Percentiles rank a stretch among this genome's conserved stretches.
phyloP scores from a whole-genome alignment of 1,139 yeast genomes.

The Yarrowia galli region DNA sequence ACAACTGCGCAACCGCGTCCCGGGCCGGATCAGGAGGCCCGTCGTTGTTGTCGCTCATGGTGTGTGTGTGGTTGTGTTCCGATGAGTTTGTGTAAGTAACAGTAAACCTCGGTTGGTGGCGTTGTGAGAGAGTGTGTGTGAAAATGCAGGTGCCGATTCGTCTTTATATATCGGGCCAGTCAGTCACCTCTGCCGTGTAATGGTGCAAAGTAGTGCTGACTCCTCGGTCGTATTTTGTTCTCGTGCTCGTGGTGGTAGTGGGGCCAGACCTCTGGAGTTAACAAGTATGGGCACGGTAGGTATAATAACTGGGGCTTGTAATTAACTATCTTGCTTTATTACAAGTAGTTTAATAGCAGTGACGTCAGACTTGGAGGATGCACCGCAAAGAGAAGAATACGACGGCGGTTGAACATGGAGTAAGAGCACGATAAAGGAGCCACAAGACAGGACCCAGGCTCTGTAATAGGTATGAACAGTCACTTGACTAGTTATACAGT shows the following conservation, averaged over 20 bases:
- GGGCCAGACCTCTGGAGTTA: background rate
- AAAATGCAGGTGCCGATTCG: background rate
- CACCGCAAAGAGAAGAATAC: background rate
- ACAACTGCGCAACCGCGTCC: slow-evolving; percentile 25
- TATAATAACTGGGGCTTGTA: slow-evolving; percentile 1
- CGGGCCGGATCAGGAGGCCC: slow-evolving; percentile 35
- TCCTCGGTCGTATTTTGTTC: background rate
- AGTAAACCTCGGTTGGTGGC: slow-evolving; percentile 5
- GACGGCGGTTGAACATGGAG: too few species aligned
- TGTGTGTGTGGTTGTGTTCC: background rate
- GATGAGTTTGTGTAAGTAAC: background rate
- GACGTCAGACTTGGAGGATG: slow-evolving; percentile 36
- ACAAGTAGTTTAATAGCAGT: slow-evolving; percentile 31
- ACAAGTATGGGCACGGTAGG: slow-evolving; percentile 2
- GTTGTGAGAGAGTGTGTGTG: background rate
- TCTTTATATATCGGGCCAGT: background rate
- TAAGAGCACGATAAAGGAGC: too few species aligned
- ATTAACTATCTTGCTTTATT: slow-evolving; percentile 28
- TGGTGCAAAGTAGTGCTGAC: slow-evolving; percentile 8
- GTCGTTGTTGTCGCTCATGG: slow-evolving; percentile 27
- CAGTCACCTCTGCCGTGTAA: slow-evolving; percentile 3
- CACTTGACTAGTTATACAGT: background rate
- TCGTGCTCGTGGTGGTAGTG: background rate
- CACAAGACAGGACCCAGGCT: too few species aligned
- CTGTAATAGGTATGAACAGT: too few species aligned